Percentiles rank a stretch among this genome's conserved stretches.
These are phyloP conservation scores for Veloboletus limbatus DNA, from an alignment of 1,284 basidiomycete genomes.

Conservation along the genomic window DNA sequence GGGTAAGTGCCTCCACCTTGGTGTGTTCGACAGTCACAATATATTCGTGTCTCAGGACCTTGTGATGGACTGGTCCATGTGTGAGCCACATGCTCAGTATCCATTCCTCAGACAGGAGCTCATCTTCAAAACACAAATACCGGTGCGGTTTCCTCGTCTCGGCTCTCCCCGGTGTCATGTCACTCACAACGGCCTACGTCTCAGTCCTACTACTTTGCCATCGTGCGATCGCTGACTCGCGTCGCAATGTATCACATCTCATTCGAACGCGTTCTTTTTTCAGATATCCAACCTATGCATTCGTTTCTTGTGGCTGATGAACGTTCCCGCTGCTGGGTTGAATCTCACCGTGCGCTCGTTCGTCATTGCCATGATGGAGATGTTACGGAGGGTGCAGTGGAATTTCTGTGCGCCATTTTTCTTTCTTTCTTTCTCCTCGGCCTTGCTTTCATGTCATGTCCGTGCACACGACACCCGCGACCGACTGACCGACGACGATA, in stretches of 20 bases:
- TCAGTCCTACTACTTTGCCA: conserved; percentile 75
- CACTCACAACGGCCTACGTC: neutral
- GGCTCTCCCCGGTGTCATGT: neutral
- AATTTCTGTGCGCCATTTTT: conserved; percentile 71
- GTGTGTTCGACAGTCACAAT: neutral
- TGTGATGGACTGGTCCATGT: conserved; percentile 80
- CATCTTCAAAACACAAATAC: conserved; percentile 60
- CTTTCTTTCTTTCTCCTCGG: neutral
- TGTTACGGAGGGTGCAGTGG: conserved; percentile 87
- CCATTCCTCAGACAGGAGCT: conserved; percentile 73
- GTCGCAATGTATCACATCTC: neutral
- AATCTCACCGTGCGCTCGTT: conserved; percentile 64
- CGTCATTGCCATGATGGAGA: conserved; percentile 71
- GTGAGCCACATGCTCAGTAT: conserved; percentile 56
- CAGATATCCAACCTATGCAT: conserved; percentile 73
- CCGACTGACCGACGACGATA: no score
- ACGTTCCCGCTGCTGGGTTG: conserved; percentile 60
- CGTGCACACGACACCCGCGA: no score
- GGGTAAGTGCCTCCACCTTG: conserved; percentile 54
- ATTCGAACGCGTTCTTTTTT: neutral
- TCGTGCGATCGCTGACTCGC: conserved; percentile 42
- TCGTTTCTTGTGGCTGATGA: conserved; percentile 81
- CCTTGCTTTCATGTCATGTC: no score
- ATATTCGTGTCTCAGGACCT: conserved; percentile 51
- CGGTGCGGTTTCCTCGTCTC: conserved; percentile 42